Evolutionary conservation across 352 stramenopile genomes (phyloP), one percentile per base, ranked within the genome.

Genomic region (Phytophthora sp.): DNA sequence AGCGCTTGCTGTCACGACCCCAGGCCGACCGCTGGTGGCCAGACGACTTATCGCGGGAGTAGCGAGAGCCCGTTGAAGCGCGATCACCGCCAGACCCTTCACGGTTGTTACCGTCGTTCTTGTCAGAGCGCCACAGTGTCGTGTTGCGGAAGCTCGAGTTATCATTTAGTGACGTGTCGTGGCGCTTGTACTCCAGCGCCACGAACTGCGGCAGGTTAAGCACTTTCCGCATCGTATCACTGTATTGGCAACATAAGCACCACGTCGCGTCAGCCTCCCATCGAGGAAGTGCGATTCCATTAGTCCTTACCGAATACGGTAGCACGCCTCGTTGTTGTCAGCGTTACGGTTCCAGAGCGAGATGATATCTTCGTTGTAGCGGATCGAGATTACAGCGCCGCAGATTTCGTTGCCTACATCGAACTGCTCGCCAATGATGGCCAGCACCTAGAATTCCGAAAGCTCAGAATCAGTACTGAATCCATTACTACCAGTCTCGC

Each of bases 291-390:
- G 17, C 4, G 12, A 28, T 26, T 10, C 20, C 20, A n/a, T 12
- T 5, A 13, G 20, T 39, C 24, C 59, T 45, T 68, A 92, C 82
- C 85, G 82, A 51, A 95, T 95, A 45, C 79, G 84, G 44, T 88
- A 90, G 64, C 87, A 91, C 17, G 89, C 87, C 59, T 96, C 90
- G 48, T 86, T 91, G 77, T 98, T 97, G 72, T 97, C 89, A 34
- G 92, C 89, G 58, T 96, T 97, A 51, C 91, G 87, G 76, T 98
- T 98, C 93, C 93, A 98, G 23, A 98, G 84, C 51, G 91, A 97
- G 48, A 98, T 96, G 62, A 98, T 94, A 69, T 98, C 93, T 73
- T 98, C 93, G 58, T 93, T 97, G 71, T 94, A 94, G 15, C 92
- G 91, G 28, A 97, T 88, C 26, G 88, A 97, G 55, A 97, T 91